phyloP scores from a whole-genome alignment of 345 rosid species.

The Anastatica hierochuntica region DNA sequence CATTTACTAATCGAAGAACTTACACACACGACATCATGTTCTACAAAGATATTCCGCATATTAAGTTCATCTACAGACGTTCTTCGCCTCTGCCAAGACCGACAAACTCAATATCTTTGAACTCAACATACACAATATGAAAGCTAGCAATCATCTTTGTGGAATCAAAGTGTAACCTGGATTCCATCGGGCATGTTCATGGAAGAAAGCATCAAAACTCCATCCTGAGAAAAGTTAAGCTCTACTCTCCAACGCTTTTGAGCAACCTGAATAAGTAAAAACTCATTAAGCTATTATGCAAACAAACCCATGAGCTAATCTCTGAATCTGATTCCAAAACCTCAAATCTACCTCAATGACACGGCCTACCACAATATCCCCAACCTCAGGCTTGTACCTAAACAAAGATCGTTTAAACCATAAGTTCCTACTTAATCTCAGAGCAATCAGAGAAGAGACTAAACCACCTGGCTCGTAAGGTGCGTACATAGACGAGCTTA shows the following conservation, averaged over 20 bases:
- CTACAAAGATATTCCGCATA: constrained; percentile 82
- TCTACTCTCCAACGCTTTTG: constrained; percentile 91
- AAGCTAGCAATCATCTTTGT: neutral
- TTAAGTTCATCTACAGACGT: constrained; percentile 96
- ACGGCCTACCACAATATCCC: constrained; percentile 88
- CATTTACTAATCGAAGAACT: constrained; percentile 23
- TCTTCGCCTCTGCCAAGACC: constrained; percentile 65
- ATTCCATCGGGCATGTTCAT: constrained; percentile 92
- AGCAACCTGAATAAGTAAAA: constrained; percentile 46
- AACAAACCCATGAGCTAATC: too few species aligned
- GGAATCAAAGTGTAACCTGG: constrained; percentile 44
- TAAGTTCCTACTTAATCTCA: constrained; percentile 6
- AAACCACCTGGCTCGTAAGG: constrained; percentile 81
- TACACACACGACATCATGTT: constrained; percentile 83
- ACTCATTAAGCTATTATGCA: neutral
- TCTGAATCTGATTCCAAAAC: neutral
- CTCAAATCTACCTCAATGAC: constrained; percentile 62
- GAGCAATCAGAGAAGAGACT: neutral
- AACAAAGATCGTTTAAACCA: neutral
- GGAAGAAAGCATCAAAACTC: constrained; percentile 83
- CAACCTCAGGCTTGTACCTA: constrained; percentile 96
- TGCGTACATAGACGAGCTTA: constrained; percentile 77
- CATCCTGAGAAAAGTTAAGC: constrained; percentile 74
- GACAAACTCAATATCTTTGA: constrained; percentile 9
- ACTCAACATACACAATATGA: neutral